A percentile compares a stretch with the other conserved stretches of the same genome.
Evolutionary conservation across 257 asterid genomes (phyloP).

Genomic region (Fraxinus pennsylvanica): DNA sequence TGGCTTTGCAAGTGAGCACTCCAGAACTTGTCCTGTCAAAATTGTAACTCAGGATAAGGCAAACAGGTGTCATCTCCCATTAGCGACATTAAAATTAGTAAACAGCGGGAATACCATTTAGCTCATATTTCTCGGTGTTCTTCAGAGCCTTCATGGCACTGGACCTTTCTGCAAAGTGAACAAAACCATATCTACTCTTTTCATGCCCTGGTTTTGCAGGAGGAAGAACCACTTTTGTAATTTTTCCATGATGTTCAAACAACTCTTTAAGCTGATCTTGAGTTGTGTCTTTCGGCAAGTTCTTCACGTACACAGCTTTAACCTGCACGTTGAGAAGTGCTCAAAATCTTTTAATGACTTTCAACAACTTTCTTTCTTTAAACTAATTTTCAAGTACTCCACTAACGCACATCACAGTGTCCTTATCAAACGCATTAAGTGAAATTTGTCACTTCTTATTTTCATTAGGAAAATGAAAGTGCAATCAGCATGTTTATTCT

Average conservation of each 20-base stretch:
- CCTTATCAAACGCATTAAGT: neutral
- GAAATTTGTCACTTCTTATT: neutral
- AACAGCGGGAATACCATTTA: conserved; percentile 56
- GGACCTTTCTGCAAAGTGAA: conserved; percentile 86
- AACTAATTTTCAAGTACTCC: neutral
- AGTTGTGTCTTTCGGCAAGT: conserved; percentile 77
- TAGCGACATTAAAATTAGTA: conserved; percentile 17
- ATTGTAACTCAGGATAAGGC: conserved; percentile 22
- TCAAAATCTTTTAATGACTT: conserved; percentile 7
- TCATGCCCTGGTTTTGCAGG: conserved; percentile 98
- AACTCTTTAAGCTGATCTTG: conserved; percentile 79
- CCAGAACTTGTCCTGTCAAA: conserved; percentile 77
- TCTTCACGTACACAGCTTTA: conserved; percentile 93
- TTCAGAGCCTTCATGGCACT: conserved; percentile 90
- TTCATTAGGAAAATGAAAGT: neutral
- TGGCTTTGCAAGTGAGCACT: conserved; percentile 98
- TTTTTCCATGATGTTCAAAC: conserved; percentile 87
- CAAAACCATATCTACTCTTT: conserved; percentile 90
- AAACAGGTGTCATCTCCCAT: conserved; percentile 18
- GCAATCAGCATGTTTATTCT: neutral
- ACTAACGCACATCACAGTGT: neutral
- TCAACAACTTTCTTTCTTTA: neutral
- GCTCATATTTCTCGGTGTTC: conserved; percentile 87
- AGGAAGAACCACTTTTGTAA: conserved; percentile 85
- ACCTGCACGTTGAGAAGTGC: conserved; percentile 48